Evolutionary conservation across 257 asterid genomes (phyloP).

Genomic region (Orobanche coerulescens): DNA sequence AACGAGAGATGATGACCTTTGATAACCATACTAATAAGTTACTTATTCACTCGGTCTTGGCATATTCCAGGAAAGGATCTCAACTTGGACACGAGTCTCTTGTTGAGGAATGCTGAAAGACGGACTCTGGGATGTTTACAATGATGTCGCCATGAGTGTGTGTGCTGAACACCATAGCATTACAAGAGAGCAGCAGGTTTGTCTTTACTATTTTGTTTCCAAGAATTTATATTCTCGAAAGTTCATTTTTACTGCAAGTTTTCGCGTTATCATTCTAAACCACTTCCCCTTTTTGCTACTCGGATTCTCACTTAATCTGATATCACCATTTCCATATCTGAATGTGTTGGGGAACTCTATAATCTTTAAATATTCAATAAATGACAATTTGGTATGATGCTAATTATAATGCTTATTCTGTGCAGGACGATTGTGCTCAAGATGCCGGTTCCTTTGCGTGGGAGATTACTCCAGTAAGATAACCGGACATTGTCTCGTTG

Average conservation of each 20-base stretch:
- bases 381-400: no score
- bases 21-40: background rate
- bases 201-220: conserved; percentile 9
- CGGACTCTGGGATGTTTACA: conserved; percentile 91
- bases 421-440: conserved; percentile 86
- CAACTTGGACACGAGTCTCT: conserved; percentile 92
- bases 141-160: conserved; percentile 88
- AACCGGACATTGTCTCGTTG: conserved; percentile 4
- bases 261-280: no score
- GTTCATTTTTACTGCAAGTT: no score
- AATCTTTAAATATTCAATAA: background rate
- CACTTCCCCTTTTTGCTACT: no score
- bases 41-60: conserved; percentile 13
- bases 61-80: conserved; percentile 76
- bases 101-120: conserved; percentile 98
- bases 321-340: no score
- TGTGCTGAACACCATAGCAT: conserved; percentile 74
- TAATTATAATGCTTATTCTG: no score
- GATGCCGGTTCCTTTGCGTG: conserved; percentile 66
- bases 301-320: no score
- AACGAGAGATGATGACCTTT: background rate
- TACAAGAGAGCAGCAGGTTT: conserved; percentile 89
- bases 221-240: no score
- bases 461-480: conserved; percentile 84
- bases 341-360: no score